Evolutionary conservation across 2,329 filamentous ascomycete genomes (phyloP).

Genomic region (Tympanopsis confertula): DNA sequence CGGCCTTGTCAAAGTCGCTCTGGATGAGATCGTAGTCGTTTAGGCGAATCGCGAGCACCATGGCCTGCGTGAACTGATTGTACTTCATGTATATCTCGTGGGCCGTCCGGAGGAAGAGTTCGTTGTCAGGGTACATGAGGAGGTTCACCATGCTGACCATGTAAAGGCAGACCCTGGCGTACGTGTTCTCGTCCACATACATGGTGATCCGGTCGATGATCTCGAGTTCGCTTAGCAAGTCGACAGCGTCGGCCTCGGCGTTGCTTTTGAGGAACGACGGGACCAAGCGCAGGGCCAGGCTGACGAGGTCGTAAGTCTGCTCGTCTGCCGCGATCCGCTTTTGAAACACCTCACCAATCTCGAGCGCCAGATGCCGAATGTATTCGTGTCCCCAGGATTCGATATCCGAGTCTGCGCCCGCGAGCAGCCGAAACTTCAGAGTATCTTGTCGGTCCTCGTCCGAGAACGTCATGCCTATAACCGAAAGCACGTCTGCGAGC

Average conservation of each 20-base stretch:
- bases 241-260: conserved; percentile 93
- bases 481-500: conserved; percentile 87
- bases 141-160: conserved; percentile 99
- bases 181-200: conserved; percentile 89
- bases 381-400: conserved; percentile 98
- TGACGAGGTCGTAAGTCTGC: conserved; percentile 69
- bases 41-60: conserved; percentile 84
- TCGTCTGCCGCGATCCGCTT: conserved; percentile 80
- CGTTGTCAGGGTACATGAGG: conserved; percentile 93
- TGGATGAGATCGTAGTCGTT: conserved; percentile 79
- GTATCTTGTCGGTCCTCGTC: conserved; percentile 94
- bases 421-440: conserved; percentile 83
- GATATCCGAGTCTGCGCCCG: conserved; percentile 76
- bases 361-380: conserved; percentile 83
- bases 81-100: conserved; percentile 90
- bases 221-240: conserved; percentile 91
- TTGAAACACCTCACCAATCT: conserved; percentile 89
- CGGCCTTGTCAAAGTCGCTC: conserved; percentile 67
- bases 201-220: conserved; percentile 86
- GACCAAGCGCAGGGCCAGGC: conserved; percentile 74
- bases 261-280: conserved; percentile 96
- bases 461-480: conserved; percentile 97
- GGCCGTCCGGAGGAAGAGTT: conserved; percentile 83
- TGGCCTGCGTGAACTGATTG: conserved; percentile 85
- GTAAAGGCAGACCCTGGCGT: conserved; percentile 84